These are phyloP conservation scores for Fusarium sp. DNA, from an alignment of 2,329 filamentous ascomycete species.

Conservation along the genomic window DNA sequence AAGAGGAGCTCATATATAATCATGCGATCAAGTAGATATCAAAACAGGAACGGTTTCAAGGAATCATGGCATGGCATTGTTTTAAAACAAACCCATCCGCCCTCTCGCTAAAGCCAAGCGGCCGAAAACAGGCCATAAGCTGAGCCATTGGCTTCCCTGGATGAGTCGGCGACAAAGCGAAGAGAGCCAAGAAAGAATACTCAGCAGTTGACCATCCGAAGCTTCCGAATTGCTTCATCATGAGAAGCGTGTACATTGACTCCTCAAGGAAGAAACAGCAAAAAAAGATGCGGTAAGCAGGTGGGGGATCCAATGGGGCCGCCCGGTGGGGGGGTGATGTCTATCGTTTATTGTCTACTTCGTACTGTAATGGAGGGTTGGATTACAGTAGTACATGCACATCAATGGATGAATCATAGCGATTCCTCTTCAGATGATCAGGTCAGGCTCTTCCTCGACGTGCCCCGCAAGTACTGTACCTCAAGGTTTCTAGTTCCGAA, in stretches of 20 bases:
- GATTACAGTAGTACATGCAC: background rate
- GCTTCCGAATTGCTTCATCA: conserved; percentile 46
- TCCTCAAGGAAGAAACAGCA: background rate
- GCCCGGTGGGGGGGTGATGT: conserved; percentile 23
- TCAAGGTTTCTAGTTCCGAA: background rate
- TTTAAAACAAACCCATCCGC: conserved; percentile 12
- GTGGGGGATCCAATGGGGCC: conserved; percentile 28
- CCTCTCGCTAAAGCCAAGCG: background rate
- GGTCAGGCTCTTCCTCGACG: background rate
- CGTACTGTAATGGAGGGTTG: background rate
- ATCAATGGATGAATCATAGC: background rate
- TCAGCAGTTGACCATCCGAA: conserved; percentile 27
- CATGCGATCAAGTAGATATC: conserved; percentile 15
- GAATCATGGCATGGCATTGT: conserved; percentile 22
- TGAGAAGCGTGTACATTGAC: background rate
- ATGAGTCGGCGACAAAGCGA: conserved; percentile 4
- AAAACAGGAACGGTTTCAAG: conserved; percentile 24
- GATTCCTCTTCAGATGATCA: background rate
- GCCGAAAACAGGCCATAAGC: background rate
- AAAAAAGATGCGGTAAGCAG: conserved; percentile 25
- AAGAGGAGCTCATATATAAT: background rate
- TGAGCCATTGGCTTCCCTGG: conserved; percentile 3
- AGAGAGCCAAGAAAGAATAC: conserved; percentile 11
- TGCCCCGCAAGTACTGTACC: background rate
- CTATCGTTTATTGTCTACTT: too few relatives aligned